Percentiles rank a stretch among this genome's conserved stretches.
These are phyloP conservation scores for Lupinus albus DNA, from an alignment of 306 rosid species.

Conservation along the genomic window DNA sequence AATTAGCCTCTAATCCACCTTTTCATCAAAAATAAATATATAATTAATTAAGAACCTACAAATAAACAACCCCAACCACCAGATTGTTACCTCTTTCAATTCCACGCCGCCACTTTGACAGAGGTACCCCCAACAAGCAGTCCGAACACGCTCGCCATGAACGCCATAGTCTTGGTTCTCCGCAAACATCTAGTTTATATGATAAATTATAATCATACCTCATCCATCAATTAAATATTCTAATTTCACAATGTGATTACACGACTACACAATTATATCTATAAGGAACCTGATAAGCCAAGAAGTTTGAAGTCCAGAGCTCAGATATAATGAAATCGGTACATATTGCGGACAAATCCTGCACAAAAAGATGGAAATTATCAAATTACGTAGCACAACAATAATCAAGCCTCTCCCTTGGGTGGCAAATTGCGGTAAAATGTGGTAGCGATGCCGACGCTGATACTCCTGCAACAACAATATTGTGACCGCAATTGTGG, in stretches of 20 bases:
- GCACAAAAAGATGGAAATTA: slow-evolving; percentile 34
- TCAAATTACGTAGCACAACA: not conserved
- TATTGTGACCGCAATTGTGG: too few relatives aligned
- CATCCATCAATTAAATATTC: slow-evolving; percentile 11
- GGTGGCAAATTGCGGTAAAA: too few relatives aligned
- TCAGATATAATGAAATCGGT: slow-evolving; percentile 93
- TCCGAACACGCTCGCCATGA: slow-evolving; percentile 94
- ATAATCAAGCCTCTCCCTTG: too few relatives aligned
- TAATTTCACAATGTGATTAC: slow-evolving; percentile 38
- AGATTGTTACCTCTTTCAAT: slow-evolving; percentile 81
- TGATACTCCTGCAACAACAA: too few relatives aligned
- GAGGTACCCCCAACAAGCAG: slow-evolving; percentile 99
- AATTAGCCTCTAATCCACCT: slow-evolving; percentile 16
- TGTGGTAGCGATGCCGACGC: too few relatives aligned
- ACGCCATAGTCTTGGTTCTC: slow-evolving; percentile 95
- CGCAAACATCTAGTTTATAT: slow-evolving; percentile 72
- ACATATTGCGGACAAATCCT: slow-evolving; percentile 96
- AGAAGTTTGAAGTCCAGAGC: slow-evolving; percentile 95
- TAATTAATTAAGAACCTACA: slow-evolving; percentile 35
- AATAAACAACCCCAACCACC: slow-evolving; percentile 34
- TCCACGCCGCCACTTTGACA: slow-evolving; percentile 99
- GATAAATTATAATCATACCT: slow-evolving; percentile 17
- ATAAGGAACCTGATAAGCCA: slow-evolving; percentile 84
- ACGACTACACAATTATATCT: slow-evolving; percentile 38
- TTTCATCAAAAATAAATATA: slow-evolving; percentile 19